Conservation (phyloP, 2,329 filamentous ascomycete species). For the Diplodia sapinea region DNA sequence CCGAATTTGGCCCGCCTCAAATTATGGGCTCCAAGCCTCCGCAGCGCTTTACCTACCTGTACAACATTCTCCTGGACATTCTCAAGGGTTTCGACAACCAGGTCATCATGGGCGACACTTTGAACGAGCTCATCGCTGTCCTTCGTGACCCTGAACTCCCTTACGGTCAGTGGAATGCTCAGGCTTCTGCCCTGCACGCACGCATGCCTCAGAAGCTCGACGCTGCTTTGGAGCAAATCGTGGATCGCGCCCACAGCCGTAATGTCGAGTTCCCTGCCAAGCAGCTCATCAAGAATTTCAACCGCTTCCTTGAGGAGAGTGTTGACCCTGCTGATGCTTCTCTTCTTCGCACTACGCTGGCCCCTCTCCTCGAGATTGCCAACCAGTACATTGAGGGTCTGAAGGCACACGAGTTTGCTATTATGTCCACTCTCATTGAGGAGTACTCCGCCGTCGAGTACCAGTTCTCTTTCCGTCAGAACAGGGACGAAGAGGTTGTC, state of each 20-base stretch:
- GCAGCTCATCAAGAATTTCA: constrained; percentile 79
- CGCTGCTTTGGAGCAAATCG: constrained; percentile 77
- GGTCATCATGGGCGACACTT: constrained; percentile 85
- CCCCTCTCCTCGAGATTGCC: constrained; percentile 78
- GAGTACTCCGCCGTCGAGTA: constrained; percentile 83
- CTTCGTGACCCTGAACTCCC: constrained; percentile 88
- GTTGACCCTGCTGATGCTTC: constrained; percentile 74
- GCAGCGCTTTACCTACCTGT: constrained; percentile 80
- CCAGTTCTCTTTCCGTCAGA: constrained; percentile 82
- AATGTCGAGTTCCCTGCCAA: constrained; percentile 91
- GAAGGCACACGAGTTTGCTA: constrained; percentile 85
- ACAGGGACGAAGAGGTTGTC: constrained; percentile 91
- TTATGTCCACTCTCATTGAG: constrained; percentile 79
- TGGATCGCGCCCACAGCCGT: constrained; percentile 80
- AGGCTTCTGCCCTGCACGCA: constrained; percentile 94
- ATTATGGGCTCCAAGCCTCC: constrained; percentile 89
- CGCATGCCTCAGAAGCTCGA: constrained; percentile 97
- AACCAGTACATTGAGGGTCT: constrained; percentile 82
- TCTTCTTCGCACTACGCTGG: constrained; percentile 73
- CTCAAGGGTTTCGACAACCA: constrained; percentile 96
- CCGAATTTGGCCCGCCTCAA: constrained; percentile 82
- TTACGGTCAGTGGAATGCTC: constrained; percentile 94
- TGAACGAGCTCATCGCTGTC: constrained; percentile 89
- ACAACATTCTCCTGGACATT: constrained; percentile 83
- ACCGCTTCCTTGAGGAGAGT: constrained; percentile 88